Evolutionary conservation across 768 basidiomycete genomes (phyloP), one percentile per base, ranked within the genome.

Genomic region (Plicaturopsis crispa): DNA sequence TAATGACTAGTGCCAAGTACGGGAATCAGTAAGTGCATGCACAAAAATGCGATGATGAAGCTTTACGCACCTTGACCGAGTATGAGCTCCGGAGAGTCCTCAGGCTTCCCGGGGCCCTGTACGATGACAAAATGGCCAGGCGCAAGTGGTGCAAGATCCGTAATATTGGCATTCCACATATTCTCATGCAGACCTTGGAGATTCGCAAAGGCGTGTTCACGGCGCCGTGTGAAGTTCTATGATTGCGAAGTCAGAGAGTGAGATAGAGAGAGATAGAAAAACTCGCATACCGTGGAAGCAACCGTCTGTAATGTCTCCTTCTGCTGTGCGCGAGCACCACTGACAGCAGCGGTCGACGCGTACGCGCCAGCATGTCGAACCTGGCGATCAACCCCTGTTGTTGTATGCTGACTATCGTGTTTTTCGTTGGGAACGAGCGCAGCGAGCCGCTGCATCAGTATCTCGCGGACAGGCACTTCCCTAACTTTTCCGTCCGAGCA

Each of bases 171-270:
- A 6, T 23, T 32, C 10, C 36, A 20, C 36, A 46, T 46, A 24
- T 43, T 39, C 6, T 43, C 45, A 32, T 47, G 45, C 4, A 47
- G 24, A 28, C 35, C 23, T 14, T 47, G 45, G 2, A 40, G 6
- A 6, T 6, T 5, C 1, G 20, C 10, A n/a, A 47, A 42, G 1
- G 45, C 42, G 10, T 21, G 16, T 16, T 28, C 35, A 33, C 13
- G 31, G 26, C 28, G 40, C 34, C 26, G 28, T 40, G 31, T 39
- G 33, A 11, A 35, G 14, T 38, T 38, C 36, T 19, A 11, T 14
- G 17, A 13, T 35, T n/a, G 11, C 17, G 19, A 23, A 39, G 1
- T 7, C 18, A 14, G 11, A 22, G 14, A 13, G 4, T 23, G 24
- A 8, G 4, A 6, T 11, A 11, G 11, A 20, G 10, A 10, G 36